Evolutionary conservation across 108 stramenopile species (phyloP).

Genomic region (Fragilaria crotonensis): DNA sequence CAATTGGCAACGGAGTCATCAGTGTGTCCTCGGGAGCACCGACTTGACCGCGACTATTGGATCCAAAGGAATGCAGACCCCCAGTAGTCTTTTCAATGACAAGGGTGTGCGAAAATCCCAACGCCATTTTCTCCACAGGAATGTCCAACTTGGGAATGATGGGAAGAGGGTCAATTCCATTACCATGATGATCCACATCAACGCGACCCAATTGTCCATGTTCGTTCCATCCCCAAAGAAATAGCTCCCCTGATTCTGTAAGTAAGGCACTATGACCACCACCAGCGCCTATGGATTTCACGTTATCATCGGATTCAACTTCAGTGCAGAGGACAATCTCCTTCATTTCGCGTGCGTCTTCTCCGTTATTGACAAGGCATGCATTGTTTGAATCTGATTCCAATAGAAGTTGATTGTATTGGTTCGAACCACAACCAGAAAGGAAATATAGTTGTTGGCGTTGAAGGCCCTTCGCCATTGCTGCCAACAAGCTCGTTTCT

Average conservation of each 20-base stretch:
- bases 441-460: constrained; percentile 53
- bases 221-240: constrained; percentile 82
- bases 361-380: constrained; percentile 12
- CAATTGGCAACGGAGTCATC: constrained; percentile 10
- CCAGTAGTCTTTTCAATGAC: constrained; percentile 62
- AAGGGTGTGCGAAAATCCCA: constrained; percentile 73
- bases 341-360: constrained; percentile 49
- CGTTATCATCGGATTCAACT: background rate
- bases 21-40: constrained; percentile 12
- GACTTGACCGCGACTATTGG: constrained; percentile 63
- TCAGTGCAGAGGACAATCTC: constrained; percentile 56
- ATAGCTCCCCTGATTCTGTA: constrained; percentile 52
- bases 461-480: constrained; percentile 49
- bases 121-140: constrained; percentile 39
- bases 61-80: constrained; percentile 53
- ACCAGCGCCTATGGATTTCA: constrained; percentile 49
- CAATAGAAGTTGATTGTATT: constrained; percentile 65
- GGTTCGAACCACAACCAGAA: constrained; percentile 72
- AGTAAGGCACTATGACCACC: constrained; percentile 73
- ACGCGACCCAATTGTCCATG: constrained; percentile 52
- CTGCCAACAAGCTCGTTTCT: constrained; percentile 39
- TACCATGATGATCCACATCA: background rate
- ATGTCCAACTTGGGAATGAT: constrained; percentile 31
- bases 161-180: constrained; percentile 11
- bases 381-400: constrained; percentile 15